These are phyloP conservation scores for Ogataea pilisensis DNA, from an alignment of 805 yeast species.

Conservation along the genomic window DNA sequence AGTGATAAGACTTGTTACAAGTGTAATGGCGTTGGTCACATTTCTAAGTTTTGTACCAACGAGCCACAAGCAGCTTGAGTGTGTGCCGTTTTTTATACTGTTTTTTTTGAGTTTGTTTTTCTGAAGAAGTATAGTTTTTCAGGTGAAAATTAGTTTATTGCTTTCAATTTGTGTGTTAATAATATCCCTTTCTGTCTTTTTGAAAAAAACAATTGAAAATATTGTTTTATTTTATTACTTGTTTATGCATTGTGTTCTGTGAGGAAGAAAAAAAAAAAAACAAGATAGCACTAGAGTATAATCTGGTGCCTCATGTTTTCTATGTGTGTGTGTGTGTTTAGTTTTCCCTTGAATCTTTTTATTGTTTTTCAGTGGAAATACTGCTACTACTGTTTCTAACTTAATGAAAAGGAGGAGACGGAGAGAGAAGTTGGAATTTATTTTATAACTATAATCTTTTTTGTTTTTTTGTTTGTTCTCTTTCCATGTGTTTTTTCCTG, in stretches of 20 bases:
- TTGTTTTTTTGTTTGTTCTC: slow-evolving; percentile 1
- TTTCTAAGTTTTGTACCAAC: slow-evolving; percentile 67
- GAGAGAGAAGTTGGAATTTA: slow-evolving; percentile 2
- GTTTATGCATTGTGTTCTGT: too few relatives aligned
- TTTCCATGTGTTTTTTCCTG: not conserved
- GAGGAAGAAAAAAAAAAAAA: too few relatives aligned
- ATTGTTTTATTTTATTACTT: too few relatives aligned
- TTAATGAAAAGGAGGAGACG: not conserved
- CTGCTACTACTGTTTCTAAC: not conserved
- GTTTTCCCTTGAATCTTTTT: too few relatives aligned
- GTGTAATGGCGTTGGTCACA: slow-evolving; percentile 81
- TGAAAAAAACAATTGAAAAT: not conserved
- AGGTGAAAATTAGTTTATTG: too few relatives aligned
- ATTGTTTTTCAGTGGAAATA: not conserved
- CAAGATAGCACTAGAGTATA: too few relatives aligned
- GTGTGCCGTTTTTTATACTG: not conserved
- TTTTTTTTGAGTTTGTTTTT: not conserved
- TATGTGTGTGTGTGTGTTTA: too few relatives aligned
- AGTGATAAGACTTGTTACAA: slow-evolving; percentile 61
- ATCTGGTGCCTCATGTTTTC: too few relatives aligned
- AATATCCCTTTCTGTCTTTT: not conserved
- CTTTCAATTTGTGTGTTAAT: too few relatives aligned
- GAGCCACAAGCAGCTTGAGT: slow-evolving; percentile 2
- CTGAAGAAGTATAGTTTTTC: not conserved
- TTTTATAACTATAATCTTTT: slow-evolving; percentile 1